A percentile compares a stretch with the other conserved stretches of the same genome.
phyloP scores from a whole-genome alignment of 768 basidiomycete species.

The Amanita thiersii region DNA sequence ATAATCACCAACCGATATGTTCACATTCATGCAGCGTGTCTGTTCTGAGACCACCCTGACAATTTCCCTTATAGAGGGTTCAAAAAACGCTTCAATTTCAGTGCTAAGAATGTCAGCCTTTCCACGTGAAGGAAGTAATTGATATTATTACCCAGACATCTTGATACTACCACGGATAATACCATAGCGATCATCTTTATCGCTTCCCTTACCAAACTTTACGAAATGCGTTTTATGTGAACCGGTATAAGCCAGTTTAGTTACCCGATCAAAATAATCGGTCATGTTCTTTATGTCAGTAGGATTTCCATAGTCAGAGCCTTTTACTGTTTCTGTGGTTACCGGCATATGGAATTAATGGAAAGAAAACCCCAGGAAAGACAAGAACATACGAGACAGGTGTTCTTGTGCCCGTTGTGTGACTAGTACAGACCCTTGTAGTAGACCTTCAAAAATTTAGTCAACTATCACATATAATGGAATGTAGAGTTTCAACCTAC shows the following conservation, averaged over 20 bases:
- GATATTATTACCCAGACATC: neutral
- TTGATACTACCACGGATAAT: too few species aligned
- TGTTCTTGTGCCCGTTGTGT: too few species aligned
- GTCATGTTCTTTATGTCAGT: slow-evolving; percentile 35
- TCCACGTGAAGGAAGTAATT: too few species aligned
- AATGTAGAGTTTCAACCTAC: slow-evolving; percentile 6
- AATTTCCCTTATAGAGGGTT: neutral
- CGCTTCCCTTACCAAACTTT: too few species aligned
- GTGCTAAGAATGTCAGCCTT: neutral
- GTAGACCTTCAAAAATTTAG: neutral
- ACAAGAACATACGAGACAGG: too few species aligned
- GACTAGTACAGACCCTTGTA: neutral
- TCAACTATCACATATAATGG: neutral
- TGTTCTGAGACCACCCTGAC: neutral
- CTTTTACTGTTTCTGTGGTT: slow-evolving; percentile 27
- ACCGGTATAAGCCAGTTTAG: slow-evolving; percentile 35
- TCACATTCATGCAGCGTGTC: neutral
- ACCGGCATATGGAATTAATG: too few species aligned
- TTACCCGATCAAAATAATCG: slow-evolving; percentile 34
- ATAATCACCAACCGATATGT: neutral
- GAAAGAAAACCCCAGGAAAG: too few species aligned
- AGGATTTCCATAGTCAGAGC: slow-evolving; percentile 30
- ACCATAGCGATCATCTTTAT: too few species aligned
- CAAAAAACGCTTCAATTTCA: neutral
- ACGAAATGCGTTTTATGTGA: too few species aligned